Conservation (phyloP, 2,329 filamentous ascomycete genomes). For the Cercospora janseana region DNA sequence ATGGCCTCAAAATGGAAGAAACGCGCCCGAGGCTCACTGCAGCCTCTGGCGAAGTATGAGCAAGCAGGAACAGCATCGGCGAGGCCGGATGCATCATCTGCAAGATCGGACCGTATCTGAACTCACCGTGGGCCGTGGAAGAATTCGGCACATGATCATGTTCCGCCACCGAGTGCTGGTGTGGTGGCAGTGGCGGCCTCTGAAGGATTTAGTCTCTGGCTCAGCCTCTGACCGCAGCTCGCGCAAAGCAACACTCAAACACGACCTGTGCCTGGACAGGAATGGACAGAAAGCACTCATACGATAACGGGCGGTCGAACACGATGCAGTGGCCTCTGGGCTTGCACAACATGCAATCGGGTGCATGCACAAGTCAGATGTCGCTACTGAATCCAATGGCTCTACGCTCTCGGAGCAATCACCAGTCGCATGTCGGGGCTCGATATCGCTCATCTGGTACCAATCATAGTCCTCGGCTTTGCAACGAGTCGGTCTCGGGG, state of each 20-base stretch:
- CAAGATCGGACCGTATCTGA: no score
- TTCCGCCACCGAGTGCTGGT: background rate
- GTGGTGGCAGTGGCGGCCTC: slow-evolving; percentile 9
- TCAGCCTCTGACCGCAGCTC: slow-evolving; percentile 6
- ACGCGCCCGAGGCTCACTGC: no score
- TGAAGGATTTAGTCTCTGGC: slow-evolving; percentile 8
- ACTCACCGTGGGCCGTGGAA: no score
- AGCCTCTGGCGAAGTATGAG: no score
- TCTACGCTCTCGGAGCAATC: background rate
- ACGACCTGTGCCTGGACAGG: background rate
- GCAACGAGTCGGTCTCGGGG: slow-evolving; percentile 5
- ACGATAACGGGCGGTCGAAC: background rate
- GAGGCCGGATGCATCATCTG: no score
- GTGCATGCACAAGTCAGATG: background rate
- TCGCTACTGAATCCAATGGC: background rate
- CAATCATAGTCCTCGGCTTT: slow-evolving; percentile 7
- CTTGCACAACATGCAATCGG: background rate
- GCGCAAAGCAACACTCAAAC: slow-evolving; percentile 1
- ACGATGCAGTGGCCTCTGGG: background rate
- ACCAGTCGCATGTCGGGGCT: background rate
- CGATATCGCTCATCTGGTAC: slow-evolving; percentile 10
- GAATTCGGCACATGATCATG: no score
- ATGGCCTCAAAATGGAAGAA: no score
- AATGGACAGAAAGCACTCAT: no score
- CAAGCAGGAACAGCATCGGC: no score